A percentile compares a stretch with the other conserved stretches of the same genome.
Conservation (phyloP, 495 filamentous ascomycete genomes). For the Parmelia sp. region DNA sequence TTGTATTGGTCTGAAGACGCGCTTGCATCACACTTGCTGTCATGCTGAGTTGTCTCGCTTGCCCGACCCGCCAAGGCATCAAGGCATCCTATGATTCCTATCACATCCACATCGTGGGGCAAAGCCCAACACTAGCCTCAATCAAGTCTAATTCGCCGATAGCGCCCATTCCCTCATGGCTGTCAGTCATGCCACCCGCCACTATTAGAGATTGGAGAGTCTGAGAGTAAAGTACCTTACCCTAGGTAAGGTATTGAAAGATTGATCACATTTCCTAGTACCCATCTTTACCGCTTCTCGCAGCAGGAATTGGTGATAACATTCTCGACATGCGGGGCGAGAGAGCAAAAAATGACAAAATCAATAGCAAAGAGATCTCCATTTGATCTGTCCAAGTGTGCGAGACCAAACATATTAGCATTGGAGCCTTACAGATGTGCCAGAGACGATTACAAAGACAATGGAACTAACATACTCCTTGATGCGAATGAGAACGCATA, state of each 20-base stretch:
- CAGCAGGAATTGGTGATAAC: not conserved
- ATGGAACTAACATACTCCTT: constrained; percentile 91
- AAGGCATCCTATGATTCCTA: too few species aligned
- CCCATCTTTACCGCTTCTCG: not conserved
- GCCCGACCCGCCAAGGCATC: not conserved
- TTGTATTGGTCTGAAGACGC: not conserved
- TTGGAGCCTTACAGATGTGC: constrained; percentile 81
- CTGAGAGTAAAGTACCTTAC: too few species aligned
- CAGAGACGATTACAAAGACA: constrained; percentile 96
- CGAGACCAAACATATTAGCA: constrained; percentile 73
- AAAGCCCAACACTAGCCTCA: not conserved
- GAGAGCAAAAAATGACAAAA: not conserved
- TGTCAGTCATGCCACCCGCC: not conserved
- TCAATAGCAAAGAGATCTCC: constrained; percentile 30
- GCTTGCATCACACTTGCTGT: not conserved
- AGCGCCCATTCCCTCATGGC: too few species aligned
- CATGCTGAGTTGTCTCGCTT: constrained; percentile 3
- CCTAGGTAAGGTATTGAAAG: too few species aligned
- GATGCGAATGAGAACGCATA: constrained; percentile 98
- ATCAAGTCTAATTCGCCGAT: not conserved
- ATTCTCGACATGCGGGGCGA: not conserved
- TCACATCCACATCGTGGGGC: not conserved
- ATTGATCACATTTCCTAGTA: too few species aligned
- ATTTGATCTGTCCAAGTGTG: constrained; percentile 75
- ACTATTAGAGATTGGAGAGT: too few species aligned